Percentiles rank a stretch among this genome's conserved stretches.
Evolutionary conservation across 1,284 basidiomycete species (phyloP).

Genomic region (Cutaneotrichosporon mucoides): DNA sequence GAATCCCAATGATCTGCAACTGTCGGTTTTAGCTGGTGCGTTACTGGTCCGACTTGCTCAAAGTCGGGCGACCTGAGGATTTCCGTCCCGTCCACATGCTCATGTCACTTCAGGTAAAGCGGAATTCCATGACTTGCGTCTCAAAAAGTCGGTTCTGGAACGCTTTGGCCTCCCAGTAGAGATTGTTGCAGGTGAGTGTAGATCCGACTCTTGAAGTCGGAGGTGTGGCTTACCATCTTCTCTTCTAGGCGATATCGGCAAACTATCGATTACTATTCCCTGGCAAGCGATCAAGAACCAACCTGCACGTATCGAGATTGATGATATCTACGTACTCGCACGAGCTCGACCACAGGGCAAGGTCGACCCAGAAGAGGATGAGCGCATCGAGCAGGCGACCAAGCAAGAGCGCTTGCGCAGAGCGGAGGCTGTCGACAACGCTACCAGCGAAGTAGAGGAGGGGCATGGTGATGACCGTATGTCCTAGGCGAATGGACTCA

Average conservation of each 20-base stretch:
- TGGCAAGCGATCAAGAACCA: slow-evolving; percentile 93
- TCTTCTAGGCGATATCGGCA: slow-evolving; percentile 78
- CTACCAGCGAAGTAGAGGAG: slow-evolving; percentile 51
- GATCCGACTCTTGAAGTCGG: not conserved
- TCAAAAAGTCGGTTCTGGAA: slow-evolving; percentile 93
- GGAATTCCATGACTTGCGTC: slow-evolving; percentile 71
- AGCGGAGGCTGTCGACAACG: slow-evolving; percentile 80
- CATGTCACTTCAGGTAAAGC: slow-evolving; percentile 62
- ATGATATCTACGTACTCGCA: slow-evolving; percentile 86
- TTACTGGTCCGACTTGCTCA: not conserved
- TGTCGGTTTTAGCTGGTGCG: slow-evolving; percentile 85
- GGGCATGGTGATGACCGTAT: slow-evolving; percentile 34
- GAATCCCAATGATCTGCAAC: slow-evolving; percentile 89
- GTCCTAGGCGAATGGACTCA: too few relatives aligned
- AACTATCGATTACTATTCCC: slow-evolving; percentile 86
- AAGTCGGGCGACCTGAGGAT: too few relatives aligned
- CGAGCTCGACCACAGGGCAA: slow-evolving; percentile 43
- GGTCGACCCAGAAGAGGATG: slow-evolving; percentile 80
- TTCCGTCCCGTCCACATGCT: not conserved
- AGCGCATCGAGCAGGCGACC: slow-evolving; percentile 70
- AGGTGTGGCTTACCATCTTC: not conserved
- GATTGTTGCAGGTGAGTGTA: slow-evolving; percentile 74
- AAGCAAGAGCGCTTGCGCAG: slow-evolving; percentile 86
- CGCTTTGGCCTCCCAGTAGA: slow-evolving; percentile 95
- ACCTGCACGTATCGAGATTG: slow-evolving; percentile 86